phyloP scores from a whole-genome alignment of 208 protist genomes.

The Phytomonas serpens region DNA sequence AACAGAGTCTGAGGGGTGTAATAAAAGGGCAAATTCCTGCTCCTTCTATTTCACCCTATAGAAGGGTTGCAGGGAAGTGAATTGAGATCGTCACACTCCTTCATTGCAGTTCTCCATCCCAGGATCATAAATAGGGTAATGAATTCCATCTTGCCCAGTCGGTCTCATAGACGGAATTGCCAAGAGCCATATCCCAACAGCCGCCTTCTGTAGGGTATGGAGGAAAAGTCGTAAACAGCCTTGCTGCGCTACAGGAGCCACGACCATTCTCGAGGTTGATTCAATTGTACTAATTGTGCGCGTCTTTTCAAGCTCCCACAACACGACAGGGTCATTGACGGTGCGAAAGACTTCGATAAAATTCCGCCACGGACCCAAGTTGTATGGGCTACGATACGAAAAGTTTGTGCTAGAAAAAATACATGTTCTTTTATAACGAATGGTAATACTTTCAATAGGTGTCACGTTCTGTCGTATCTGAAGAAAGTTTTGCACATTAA shows the following conservation, averaged over 20 bases:
- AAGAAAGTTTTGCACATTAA: slow-evolving; percentile 24
- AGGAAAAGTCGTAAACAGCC: neutral
- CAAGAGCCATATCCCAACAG: slow-evolving; percentile 39
- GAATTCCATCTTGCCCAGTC: slow-evolving; percentile 44
- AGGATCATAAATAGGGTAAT: slow-evolving; percentile 48
- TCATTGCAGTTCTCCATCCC: slow-evolving; percentile 17
- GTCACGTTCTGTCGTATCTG: slow-evolving; percentile 53
- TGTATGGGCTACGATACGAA: slow-evolving; percentile 54
- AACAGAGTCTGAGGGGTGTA: neutral
- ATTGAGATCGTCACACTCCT: slow-evolving; percentile 6
- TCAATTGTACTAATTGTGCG: neutral
- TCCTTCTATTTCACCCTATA: neutral
- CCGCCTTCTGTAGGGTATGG: neutral
- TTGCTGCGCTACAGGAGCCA: neutral
- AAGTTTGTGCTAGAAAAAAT: slow-evolving; percentile 20
- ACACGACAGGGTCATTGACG: slow-evolving; percentile 36
- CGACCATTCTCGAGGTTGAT: neutral
- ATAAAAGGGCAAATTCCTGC: neutral
- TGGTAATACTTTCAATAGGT: slow-evolving; percentile 37
- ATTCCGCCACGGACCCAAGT: slow-evolving; percentile 61
- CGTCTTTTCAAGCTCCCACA: slow-evolving; percentile 2
- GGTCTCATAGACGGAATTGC: slow-evolving; percentile 36
- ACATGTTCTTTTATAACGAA: slow-evolving; percentile 25
- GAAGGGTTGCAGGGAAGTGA: neutral
- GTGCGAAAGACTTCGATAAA: slow-evolving; percentile 52